Evolutionary conservation across 768 basidiomycete species (phyloP).

Genomic region (Tulasnella calospora): DNA sequence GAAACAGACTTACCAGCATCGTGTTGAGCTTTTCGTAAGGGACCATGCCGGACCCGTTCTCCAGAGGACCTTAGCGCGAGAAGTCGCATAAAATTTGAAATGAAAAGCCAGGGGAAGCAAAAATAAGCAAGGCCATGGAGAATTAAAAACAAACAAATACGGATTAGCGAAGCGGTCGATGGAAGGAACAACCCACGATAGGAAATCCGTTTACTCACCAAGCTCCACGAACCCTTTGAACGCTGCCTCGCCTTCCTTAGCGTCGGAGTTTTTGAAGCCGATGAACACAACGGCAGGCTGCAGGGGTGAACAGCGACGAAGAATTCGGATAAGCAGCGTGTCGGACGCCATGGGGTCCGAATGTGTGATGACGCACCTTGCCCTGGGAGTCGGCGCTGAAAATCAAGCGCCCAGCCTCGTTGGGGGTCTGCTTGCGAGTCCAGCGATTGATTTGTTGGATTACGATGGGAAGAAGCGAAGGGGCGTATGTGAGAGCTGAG

Average conservation of each 20-base stretch:
- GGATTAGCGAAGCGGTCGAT: neutral
- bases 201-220: neutral
- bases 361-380: conserved; percentile 6
- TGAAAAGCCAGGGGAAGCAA: neutral
- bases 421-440: conserved; percentile 22
- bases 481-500: conserved; percentile 16
- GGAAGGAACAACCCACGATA: neutral
- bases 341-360: neutral
- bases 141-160: neutral
- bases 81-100: neutral
- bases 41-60: conserved; percentile 21
- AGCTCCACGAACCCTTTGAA: conserved; percentile 25
- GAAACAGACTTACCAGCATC: conserved; percentile 18
- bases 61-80: conserved; percentile 14
- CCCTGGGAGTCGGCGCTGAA: conserved; percentile 5
- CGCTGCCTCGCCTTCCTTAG: conserved; percentile 15
- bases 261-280: conserved; percentile 13
- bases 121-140: neutral
- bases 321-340: neutral
- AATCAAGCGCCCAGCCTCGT: conserved; percentile 17
- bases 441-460: conserved; percentile 23
- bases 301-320: neutral
- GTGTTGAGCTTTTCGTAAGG: conserved; percentile 25
- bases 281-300: neutral
- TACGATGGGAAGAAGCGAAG: conserved; percentile 13